Evolutionary conservation across 768 basidiomycete genomes (phyloP), one percentile per base, ranked within the genome.

Genomic region (Suillus ampliporus): DNA sequence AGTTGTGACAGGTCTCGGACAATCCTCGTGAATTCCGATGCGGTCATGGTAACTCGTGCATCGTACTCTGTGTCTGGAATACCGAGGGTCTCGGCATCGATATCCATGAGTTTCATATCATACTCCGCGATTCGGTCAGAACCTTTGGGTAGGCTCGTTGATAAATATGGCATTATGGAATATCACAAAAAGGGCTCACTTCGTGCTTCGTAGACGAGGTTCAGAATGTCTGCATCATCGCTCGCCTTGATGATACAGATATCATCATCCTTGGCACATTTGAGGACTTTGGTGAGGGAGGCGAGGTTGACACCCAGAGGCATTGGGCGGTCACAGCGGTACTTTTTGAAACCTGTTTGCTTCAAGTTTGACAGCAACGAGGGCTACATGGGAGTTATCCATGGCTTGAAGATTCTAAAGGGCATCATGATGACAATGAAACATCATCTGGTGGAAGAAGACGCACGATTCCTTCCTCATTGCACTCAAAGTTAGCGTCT

Each of bases 41-140:
- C 86, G 9, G 92, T 85, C 87, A 99, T 89, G 21, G 89, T 89
- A 53, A 99, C 89, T 61, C 91, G 89, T 4, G 94, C 94, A 70
- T 99, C 97, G 77, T 99, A 99, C 56, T 96, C 91, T 3, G 97
- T 99, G 66, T 98, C 96, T 17, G 97, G 97, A 71, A 99, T 99
- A 53, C 91, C 90, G 57, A 99, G 90, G 50, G 87, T 89, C 78
- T 99, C 97, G 26, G 93, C 82, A 76, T 99, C 97, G 72, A 99
- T 99, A 71, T 99, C 97, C 97, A 99, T 98, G 58, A 99, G 87
- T 76, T 99, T 99, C 91, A 99, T 94, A 69, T 97, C 95, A 79
- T 99, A 99, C 74, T 98, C 94, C 28, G 95, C 95, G 58, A 99
- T 90, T 65, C 97, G 89, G 76, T 97, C 97, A 5, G 89, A 86